Conservation (phyloP, 176 grass and related monocot genomes). For the Triticum dicoccoides region DNA sequence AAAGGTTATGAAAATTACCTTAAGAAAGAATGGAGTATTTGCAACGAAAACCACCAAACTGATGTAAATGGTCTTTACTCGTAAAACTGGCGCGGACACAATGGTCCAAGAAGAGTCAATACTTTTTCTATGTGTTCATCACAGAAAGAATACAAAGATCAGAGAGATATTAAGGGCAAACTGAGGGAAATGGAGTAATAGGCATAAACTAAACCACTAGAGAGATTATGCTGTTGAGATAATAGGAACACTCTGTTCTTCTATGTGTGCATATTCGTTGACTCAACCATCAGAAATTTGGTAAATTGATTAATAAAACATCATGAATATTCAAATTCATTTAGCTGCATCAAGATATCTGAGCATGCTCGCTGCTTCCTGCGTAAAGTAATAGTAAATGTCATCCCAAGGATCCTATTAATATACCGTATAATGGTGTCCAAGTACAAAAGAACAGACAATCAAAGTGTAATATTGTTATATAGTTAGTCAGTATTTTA, state of each 20-base stretch:
- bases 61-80: conserved; percentile 79
- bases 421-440: too few species aligned
- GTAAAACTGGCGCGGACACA: conserved; percentile 40
- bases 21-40: conserved; percentile 96
- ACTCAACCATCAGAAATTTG: background rate
- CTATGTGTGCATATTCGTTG: background rate
- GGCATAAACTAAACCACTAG: background rate
- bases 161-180: background rate
- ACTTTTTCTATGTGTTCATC: conserved; percentile 45
- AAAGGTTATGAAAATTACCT: conserved; percentile 46
- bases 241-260: background rate
- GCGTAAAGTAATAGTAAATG: background rate
- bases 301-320: background rate
- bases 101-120: conserved; percentile 57
- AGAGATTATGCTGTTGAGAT: background rate
- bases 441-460: too few species aligned
- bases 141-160: conserved; percentile 18
- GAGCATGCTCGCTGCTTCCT: background rate
- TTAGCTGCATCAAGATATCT: background rate
- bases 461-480: background rate
- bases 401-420: background rate
- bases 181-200: background rate
- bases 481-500: background rate
- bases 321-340: background rate
- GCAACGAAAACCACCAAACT: conserved; percentile 90